Conservation (phyloP, 106 monocot genomes). For the Amphibolis antarctica region DNA sequence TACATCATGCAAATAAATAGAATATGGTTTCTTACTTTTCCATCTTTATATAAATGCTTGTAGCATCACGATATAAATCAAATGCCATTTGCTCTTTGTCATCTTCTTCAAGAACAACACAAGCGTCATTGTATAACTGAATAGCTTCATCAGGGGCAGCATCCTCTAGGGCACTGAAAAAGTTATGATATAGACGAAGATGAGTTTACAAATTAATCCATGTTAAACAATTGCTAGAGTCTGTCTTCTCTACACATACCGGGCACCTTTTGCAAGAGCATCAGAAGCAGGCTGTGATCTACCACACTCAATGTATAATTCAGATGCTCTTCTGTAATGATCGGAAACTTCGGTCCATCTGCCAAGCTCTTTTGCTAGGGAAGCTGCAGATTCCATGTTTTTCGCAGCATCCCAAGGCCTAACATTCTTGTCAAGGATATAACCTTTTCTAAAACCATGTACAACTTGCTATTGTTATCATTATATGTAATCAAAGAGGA, state of each 20-base stretch:
- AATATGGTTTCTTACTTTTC: constrained; percentile 42
- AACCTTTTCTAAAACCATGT: neutral
- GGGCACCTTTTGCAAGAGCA: constrained; percentile 88
- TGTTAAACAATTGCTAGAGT: neutral
- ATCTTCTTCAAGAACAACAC: constrained; percentile 81
- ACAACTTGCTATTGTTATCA: constrained; percentile 12
- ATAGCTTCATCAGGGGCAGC: constrained; percentile 69
- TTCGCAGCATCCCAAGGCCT: constrained; percentile 99
- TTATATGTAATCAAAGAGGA: constrained; percentile 13
- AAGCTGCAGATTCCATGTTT: constrained; percentile 93
- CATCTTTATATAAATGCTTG: constrained; percentile 62
- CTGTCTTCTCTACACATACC: constrained; percentile 24
- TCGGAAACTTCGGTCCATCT: constrained; percentile 88
- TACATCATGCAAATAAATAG: neutral
- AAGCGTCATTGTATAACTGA: constrained; percentile 67
- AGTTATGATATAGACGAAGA: neutral
- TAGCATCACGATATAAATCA: constrained; percentile 76
- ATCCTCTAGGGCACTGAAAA: constrained; percentile 70
- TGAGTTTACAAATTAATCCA: neutral
- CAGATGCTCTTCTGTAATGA: constrained; percentile 69
- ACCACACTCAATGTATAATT: constrained; percentile 88
- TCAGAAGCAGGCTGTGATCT: constrained; percentile 96
- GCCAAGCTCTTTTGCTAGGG: constrained; percentile 84
- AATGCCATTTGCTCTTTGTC: constrained; percentile 95
- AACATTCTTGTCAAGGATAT: constrained; percentile 30